phyloP scores from a whole-genome alignment of 2,329 filamentous ascomycete genomes.

The Pseudogymnoascus sp. region DNA sequence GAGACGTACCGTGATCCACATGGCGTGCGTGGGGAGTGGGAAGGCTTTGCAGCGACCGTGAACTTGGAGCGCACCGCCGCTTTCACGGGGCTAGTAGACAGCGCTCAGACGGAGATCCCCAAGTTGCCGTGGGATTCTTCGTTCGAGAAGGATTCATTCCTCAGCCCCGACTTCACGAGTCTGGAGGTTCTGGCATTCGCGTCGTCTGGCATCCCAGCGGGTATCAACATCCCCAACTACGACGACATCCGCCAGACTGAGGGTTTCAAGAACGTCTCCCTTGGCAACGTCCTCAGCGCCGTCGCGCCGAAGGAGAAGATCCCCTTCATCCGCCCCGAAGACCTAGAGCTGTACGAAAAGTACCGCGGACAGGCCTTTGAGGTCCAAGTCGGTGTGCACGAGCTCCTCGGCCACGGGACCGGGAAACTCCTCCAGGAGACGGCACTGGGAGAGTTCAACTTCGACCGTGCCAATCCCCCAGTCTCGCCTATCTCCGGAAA shows the following conservation, averaged over 20 bases:
- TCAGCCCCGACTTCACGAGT: constrained; percentile 92
- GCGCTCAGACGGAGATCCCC: constrained; percentile 75
- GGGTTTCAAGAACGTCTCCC: constrained; percentile 87
- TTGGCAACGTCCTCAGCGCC: constrained; percentile 86
- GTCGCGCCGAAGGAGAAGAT: constrained; percentile 89
- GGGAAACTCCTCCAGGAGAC: constrained; percentile 92
- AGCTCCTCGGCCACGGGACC: constrained; percentile 80
- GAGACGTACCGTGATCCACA: constrained; percentile 80
- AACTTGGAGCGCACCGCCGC: constrained; percentile 86
- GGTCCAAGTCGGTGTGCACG: constrained; percentile 91
- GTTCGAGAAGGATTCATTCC: constrained; percentile 94
- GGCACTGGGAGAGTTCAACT: constrained; percentile 73
- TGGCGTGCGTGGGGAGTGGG: constrained; percentile 75
- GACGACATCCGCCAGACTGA: constrained; percentile 72
- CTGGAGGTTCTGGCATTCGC: constrained; percentile 83
- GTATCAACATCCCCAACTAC: constrained; percentile 47
- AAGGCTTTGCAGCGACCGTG: constrained; percentile 75
- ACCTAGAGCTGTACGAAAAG: constrained; percentile 70
- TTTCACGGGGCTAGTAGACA: constrained; percentile 76
- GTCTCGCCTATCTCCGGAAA: constrained; percentile 70
- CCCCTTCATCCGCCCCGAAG: constrained; percentile 75
- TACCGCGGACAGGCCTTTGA: constrained; percentile 86
- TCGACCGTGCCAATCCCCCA: constrained; percentile 73
- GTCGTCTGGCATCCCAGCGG: constrained; percentile 37
- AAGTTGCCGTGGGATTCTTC: constrained; percentile 79